These are phyloP conservation scores for Annulohypoxylon nitens DNA, from an alignment of 495 filamentous ascomycete genomes.

Conservation along the genomic window DNA sequence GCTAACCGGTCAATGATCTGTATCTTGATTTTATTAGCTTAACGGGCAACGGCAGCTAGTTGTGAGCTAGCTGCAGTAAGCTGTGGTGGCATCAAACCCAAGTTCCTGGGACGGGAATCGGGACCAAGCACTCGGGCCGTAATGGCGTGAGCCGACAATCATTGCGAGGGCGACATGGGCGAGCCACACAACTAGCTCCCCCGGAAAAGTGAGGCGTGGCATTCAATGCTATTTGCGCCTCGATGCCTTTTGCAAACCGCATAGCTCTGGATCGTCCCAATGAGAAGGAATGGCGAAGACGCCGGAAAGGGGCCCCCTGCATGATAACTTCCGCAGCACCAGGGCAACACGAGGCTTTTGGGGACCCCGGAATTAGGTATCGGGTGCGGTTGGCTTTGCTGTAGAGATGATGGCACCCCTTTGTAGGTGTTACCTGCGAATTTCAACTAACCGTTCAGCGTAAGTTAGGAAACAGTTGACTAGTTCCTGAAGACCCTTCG, in stretches of 20 bases:
- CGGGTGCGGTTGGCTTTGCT: conserved; percentile 12
- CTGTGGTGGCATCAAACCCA: conserved; percentile 36
- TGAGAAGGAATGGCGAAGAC: conserved; percentile 23
- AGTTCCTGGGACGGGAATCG: conserved; percentile 37
- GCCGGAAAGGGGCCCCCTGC: conserved; percentile 38
- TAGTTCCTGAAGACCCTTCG: conserved; percentile 1
- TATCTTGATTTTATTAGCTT: conserved; percentile 11
- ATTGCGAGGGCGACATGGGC: conserved; percentile 17
- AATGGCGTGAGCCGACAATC: conserved; percentile 41
- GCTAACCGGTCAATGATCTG: conserved; percentile 18
- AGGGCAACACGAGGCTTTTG: conserved; percentile 35
- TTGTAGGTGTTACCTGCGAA: conserved; percentile 27
- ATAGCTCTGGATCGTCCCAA: conserved; percentile 38
- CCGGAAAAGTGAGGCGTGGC: conserved; percentile 42
- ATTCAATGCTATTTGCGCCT: conserved; percentile 26
- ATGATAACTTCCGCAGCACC: conserved; percentile 39
- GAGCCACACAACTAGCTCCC: conserved; percentile 26
- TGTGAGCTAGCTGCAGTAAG: conserved; percentile 27
- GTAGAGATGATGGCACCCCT: conserved; percentile 13
- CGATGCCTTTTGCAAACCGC: conserved; percentile 37
- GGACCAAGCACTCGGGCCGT: conserved; percentile 43
- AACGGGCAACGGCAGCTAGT: conserved; percentile 24
- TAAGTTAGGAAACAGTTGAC: conserved; percentile 36
- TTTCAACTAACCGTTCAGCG: conserved; percentile 39
- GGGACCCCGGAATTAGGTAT: conserved; percentile 25